Evolutionary conservation across 805 yeast genomes (phyloP), one percentile per base, ranked within the genome.

Genomic region (Candida lessepsii): DNA sequence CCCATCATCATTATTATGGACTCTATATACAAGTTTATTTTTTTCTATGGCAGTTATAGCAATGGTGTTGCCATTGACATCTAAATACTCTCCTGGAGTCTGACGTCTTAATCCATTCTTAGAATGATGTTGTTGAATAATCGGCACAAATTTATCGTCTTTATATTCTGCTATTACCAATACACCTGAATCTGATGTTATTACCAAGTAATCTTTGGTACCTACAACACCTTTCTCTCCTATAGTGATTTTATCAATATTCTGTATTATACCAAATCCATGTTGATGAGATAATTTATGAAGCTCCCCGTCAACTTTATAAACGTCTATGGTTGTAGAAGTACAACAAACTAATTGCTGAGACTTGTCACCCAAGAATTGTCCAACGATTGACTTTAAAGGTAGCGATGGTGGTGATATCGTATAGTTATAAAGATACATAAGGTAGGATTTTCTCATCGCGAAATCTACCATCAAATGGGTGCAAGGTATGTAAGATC

Each of bases 131-230:
- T 83, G 89, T 48, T 80, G 81, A 24, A 67, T 54, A 1, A 73
- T 39, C 7, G 83, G 68, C 21, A 73, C 61, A 41, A 80, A 78
- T 35, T 52, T 57, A 16, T 54, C 48, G n/a, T 65, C 53, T 3
- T 54, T 56, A 42, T 74, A 71, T 40, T 78, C 75, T 9, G 80
- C 59, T 1, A 86, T 54, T 0, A 78, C 65, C 15, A 89, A 46
- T 43, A 78, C 78, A 0, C 97, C 97, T 1, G 95, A 75, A 53
- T 90, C 97, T 0, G 93, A 79, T 0, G 91, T 76, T 2, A 87
- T 55, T 5, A 82, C 73, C n/a, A 90, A 45, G 19, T 65, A 65
- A 47, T 87, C 93, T 39, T 65, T 68, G 0, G 67, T 56, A 0
- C 78, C 55, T 0, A 84, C 87, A 0, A 76, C 67, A 9, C 74